Conservation (phyloP, 345 rosid genomes). For the Eucalyptus camaldulensis region DNA sequence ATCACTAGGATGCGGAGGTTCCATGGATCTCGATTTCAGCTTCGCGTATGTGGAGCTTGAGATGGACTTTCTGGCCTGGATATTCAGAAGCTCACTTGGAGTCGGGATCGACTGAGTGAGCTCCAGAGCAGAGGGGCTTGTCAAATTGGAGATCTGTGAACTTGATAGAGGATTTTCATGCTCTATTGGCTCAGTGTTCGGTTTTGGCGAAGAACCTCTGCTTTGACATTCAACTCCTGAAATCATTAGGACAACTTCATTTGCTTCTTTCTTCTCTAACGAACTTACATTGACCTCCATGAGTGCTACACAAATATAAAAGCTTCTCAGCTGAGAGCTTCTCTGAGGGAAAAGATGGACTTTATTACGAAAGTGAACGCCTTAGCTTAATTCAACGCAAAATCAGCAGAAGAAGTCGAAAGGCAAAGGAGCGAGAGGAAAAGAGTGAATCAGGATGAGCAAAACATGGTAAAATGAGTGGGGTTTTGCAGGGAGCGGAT, state of each 20-base stretch:
- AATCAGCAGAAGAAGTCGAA: neutral
- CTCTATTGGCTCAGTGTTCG: neutral
- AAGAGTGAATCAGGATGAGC: neutral
- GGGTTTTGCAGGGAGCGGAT: neutral
- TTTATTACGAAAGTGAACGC: neutral
- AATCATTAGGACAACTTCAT: neutral
- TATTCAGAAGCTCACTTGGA: neutral
- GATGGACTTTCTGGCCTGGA: neutral
- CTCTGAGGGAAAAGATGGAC: neutral
- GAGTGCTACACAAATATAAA: neutral
- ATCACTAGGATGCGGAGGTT: neutral
- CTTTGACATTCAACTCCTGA: neutral
- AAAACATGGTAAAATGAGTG: neutral
- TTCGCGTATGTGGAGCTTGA: fast-evolving
- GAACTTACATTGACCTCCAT: neutral
- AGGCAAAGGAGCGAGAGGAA: neutral
- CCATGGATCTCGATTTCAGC: neutral
- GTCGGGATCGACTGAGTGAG: neutral
- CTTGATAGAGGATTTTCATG: neutral
- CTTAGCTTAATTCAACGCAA: neutral
- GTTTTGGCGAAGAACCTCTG: neutral
- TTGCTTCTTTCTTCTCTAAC: neutral
- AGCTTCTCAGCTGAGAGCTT: neutral
- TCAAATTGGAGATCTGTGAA: neutral
- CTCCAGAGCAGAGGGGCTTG: neutral